These are phyloP conservation scores for Spergularia marina DNA, from an alignment of 148 eudicot species.

Conservation along the genomic window DNA sequence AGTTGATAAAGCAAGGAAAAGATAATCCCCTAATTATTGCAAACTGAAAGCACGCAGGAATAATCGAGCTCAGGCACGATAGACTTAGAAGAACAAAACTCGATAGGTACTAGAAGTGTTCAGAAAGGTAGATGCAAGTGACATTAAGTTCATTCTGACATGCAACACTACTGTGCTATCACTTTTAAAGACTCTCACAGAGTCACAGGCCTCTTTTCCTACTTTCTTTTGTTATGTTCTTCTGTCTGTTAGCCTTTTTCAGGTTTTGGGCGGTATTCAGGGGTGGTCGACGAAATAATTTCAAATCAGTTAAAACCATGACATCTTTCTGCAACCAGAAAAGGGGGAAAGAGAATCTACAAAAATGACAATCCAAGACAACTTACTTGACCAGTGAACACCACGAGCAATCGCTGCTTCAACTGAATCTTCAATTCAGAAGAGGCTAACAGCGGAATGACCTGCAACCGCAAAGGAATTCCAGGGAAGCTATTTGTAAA, in stretches of 20 bases:
- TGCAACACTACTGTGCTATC: too few species aligned
- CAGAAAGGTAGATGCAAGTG: too few species aligned
- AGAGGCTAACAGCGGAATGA: constrained; percentile 73
- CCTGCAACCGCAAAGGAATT: constrained; percentile 88
- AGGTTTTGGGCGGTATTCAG: not conserved
- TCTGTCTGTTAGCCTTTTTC: not conserved
- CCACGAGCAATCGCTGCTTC: constrained; percentile 85
- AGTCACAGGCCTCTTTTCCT: too few species aligned
- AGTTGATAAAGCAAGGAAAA: not conserved
- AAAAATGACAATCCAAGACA: not conserved
- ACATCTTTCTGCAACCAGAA: not conserved
- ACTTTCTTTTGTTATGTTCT: too few species aligned
- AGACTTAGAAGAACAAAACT: too few species aligned
- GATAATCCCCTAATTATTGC: not conserved
- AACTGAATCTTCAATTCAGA: constrained; percentile 53
- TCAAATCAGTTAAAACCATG: not conserved
- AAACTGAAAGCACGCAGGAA: too few species aligned
- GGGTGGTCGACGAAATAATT: not conserved
- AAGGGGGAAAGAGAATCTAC: not conserved
- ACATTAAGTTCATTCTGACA: too few species aligned
- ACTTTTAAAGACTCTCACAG: too few species aligned
- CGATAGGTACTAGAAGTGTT: too few species aligned
- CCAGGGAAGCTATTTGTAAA: constrained; percentile 90
- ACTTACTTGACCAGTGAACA: constrained; percentile 96
- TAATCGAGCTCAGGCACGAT: too few species aligned